Conservation (phyloP, 192 early-diverging fungal species). For the Geranomyces variabilis region DNA sequence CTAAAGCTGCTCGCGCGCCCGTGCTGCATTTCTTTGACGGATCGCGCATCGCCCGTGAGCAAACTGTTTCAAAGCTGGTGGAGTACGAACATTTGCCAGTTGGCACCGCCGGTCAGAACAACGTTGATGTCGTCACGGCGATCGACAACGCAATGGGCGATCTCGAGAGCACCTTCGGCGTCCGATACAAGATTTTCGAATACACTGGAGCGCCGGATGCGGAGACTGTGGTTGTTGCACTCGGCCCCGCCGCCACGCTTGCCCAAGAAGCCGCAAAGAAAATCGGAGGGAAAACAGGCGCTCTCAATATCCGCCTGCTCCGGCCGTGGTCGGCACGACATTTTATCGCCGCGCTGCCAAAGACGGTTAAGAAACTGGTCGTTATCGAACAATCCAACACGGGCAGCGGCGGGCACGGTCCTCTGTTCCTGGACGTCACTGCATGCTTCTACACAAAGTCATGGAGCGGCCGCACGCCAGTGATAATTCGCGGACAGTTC, state of each 20-base stretch:
- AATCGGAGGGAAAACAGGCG: conserved; percentile 61
- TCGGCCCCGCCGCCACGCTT: conserved; percentile 63
- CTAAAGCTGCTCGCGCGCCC: conserved; percentile 62
- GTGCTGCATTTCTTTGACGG: conserved; percentile 86
- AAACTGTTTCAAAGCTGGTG: conserved; percentile 55
- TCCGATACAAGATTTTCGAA: conserved; percentile 76
- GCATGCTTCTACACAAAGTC: conserved; percentile 59
- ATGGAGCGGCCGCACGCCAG: conserved; percentile 50
- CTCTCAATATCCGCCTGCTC: conserved; percentile 76
- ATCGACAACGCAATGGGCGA: conserved; percentile 54
- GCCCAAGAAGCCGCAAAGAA: conserved; percentile 57
- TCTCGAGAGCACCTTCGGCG: conserved; percentile 54
- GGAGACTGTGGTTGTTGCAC: conserved; percentile 76
- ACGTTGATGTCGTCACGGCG: conserved; percentile 31
- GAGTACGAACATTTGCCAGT: conserved; percentile 56
- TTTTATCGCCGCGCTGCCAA: conserved; percentile 72
- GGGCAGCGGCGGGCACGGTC: conserved; percentile 58
- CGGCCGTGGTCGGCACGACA: conserved; percentile 83
- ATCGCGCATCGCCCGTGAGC: conserved; percentile 57
- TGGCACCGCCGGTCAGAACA: conserved; percentile 9
- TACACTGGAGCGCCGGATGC: conserved; percentile 76
- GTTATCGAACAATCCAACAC: conserved; percentile 71
- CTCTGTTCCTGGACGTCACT: conserved; percentile 77
- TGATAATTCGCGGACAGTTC: conserved; percentile 41
- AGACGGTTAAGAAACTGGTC: conserved; percentile 66